Conservation (phyloP, 2,329 filamentous ascomycete species). For the Rhinocladiella similis region DNA sequence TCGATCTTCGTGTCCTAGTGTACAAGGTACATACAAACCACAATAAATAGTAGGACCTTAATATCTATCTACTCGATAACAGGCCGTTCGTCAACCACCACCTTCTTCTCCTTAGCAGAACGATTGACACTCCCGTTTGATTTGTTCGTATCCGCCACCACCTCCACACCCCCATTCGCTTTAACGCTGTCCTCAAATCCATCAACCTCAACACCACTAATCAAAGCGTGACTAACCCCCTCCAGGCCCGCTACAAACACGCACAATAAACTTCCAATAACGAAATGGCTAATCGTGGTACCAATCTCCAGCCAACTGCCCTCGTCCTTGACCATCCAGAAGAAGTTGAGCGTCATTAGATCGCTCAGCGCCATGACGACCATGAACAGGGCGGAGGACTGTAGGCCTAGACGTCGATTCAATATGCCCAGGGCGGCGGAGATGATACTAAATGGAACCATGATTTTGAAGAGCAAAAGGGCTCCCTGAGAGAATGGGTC, state of each 20-base stretch:
- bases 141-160: neutral
- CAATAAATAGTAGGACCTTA: too few species aligned
- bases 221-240: slow-evolving; percentile 78
- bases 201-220: slow-evolving; percentile 69
- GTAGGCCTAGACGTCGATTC: slow-evolving; percentile 78
- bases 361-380: slow-evolving; percentile 89
- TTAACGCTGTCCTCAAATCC: slow-evolving; percentile 14
- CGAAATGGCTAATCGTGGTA: slow-evolving; percentile 93
- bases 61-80: slow-evolving; percentile 13
- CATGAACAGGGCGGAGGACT: slow-evolving; percentile 90
- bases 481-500: slow-evolving; percentile 90
- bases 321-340: slow-evolving; percentile 95
- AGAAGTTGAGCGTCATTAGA: slow-evolving; percentile 91
- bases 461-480: slow-evolving; percentile 80
- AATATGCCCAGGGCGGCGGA: slow-evolving; percentile 93
- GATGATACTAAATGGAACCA: slow-evolving; percentile 90
- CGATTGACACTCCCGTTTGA: slow-evolving; percentile 3
- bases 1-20: too few species aligned
- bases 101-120: neutral
- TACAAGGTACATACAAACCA: too few species aligned
- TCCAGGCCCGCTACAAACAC: slow-evolving; percentile 90
- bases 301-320: slow-evolving; percentile 98
- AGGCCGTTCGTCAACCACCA: slow-evolving; percentile 6
- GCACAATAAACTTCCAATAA: slow-evolving; percentile 84
- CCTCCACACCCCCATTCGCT: slow-evolving; percentile 13